These are phyloP conservation scores for Linaria vulgaris DNA, from an alignment of 257 asterid species.

Conservation along the genomic window DNA sequence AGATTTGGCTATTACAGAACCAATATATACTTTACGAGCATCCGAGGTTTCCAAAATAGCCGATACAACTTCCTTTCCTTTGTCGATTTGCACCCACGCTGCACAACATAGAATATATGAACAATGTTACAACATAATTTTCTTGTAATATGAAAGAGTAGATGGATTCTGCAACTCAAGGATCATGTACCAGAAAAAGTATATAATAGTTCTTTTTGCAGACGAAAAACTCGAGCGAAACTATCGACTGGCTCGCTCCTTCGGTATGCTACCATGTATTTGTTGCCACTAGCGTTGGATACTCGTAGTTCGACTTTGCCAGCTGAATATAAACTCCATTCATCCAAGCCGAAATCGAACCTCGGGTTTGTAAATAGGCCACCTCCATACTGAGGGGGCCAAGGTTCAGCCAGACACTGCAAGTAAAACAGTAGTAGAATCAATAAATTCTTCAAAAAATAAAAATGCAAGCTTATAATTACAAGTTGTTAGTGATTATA, in stretches of 20 bases:
- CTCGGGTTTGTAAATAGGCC: conserved; percentile 36
- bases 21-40: conserved; percentile 10
- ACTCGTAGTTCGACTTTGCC: conserved; percentile 25
- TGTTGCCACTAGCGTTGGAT: conserved; percentile 30
- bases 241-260: conserved; percentile 28
- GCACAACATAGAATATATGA: conserved; percentile 5
- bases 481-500: too few species aligned
- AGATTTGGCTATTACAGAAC: conserved; percentile 46
- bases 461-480: too few species aligned
- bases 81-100: conserved; percentile 54
- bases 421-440: background rate
- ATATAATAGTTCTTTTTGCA: conserved; percentile 33
- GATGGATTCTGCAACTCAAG: background rate
- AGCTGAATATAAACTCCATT: conserved; percentile 32
- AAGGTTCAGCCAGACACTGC: conserved; percentile 42
- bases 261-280: conserved; percentile 34
- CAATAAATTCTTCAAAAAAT: too few species aligned
- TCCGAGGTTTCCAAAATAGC: conserved; percentile 25
- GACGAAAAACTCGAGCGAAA: conserved; percentile 24
- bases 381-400: conserved; percentile 45
- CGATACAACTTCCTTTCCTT: conserved; percentile 32
- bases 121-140: background rate
- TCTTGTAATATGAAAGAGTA: background rate
- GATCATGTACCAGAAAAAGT: conserved; percentile 41
- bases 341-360: conserved; percentile 27